Evolutionary conservation across 176 grass and related monocot species (phyloP).

Genomic region (Oryza brachyantha): DNA sequence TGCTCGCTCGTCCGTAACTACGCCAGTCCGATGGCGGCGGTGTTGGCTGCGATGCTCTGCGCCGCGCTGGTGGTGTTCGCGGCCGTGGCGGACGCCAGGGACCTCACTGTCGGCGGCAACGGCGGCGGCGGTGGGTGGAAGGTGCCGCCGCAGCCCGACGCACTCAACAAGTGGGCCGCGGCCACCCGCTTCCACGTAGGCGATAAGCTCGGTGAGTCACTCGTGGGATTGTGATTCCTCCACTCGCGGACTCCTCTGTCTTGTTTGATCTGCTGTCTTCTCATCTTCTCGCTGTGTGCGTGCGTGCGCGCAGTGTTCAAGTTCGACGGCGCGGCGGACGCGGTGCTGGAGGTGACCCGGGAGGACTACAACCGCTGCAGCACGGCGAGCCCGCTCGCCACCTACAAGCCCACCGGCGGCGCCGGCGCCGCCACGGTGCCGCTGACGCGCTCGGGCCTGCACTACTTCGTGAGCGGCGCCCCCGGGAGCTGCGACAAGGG

Average conservation of each 20-base stretch:
- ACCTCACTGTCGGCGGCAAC: constrained; percentile 33
- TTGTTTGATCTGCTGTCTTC: neutral
- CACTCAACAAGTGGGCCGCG: constrained; percentile 30
- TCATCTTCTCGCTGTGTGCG: neutral
- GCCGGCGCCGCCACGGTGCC: constrained; percentile 38
- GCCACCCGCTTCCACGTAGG: constrained; percentile 32
- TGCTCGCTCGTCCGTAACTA: too few relatives aligned
- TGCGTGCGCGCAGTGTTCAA: constrained; percentile 30
- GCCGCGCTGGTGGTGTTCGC: constrained; percentile 10
- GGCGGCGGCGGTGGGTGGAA: neutral
- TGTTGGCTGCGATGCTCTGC: constrained; percentile 17
- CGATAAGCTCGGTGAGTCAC: constrained; percentile 32
- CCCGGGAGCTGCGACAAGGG: constrained; percentile 49
- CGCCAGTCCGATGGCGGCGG: constrained; percentile 6
- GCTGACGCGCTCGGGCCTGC: constrained; percentile 26
- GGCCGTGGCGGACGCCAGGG: constrained; percentile 19
- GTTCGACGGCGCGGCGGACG: constrained; percentile 24
- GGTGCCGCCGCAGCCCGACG: constrained; percentile 19
- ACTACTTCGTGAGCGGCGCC: constrained; percentile 53
- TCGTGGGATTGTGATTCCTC: too few relatives aligned
- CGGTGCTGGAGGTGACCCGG: constrained; percentile 38
- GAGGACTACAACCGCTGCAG: constrained; percentile 45
- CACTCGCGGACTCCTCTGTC: neutral
- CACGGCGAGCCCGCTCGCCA: constrained; percentile 36
- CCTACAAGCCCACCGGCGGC: constrained; percentile 30